phyloP scores from a whole-genome alignment of 192 early-diverging fungal species.

The Obelidium mucronatum region DNA sequence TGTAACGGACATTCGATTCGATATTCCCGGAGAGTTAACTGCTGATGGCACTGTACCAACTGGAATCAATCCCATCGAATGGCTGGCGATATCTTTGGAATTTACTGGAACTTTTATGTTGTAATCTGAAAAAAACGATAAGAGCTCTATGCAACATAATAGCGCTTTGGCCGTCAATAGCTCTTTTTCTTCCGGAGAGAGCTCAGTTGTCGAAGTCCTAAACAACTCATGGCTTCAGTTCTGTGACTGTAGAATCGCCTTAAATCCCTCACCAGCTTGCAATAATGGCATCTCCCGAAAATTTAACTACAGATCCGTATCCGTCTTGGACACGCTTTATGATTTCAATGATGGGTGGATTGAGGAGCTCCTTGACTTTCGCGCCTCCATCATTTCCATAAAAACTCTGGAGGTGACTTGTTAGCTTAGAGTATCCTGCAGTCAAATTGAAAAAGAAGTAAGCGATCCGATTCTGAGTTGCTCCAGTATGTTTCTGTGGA shows the following conservation, averaged over 20 bases:
- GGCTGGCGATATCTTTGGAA: background rate
- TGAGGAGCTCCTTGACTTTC: conserved; percentile 35
- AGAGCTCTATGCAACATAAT: conserved; percentile 23
- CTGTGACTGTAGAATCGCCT: background rate
- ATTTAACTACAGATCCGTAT: conserved; percentile 36
- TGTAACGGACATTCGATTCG: background rate
- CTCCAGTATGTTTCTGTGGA: no score
- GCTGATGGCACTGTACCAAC: no score
- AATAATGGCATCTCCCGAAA: conserved; percentile 36
- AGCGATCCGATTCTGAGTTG: background rate
- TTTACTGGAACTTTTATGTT: conserved; percentile 5
- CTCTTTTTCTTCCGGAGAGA: conserved; percentile 10
- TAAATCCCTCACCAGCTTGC: conserved; percentile 12
- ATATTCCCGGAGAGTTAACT: no score
- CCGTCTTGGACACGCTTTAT: conserved; percentile 24
- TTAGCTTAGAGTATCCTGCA: conserved; percentile 30
- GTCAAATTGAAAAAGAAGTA: background rate
- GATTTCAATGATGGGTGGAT: conserved; percentile 37
- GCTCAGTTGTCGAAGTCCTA: background rate
- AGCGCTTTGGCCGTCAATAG: background rate
- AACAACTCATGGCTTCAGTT: background rate
- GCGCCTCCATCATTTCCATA: conserved; percentile 37
- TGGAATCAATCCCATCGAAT: no score
- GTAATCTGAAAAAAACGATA: conserved; percentile 32
- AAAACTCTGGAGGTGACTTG: conserved; percentile 8